Conservation (phyloP, 1,284 basidiomycete species). For the Ustilago crameri region DNA sequence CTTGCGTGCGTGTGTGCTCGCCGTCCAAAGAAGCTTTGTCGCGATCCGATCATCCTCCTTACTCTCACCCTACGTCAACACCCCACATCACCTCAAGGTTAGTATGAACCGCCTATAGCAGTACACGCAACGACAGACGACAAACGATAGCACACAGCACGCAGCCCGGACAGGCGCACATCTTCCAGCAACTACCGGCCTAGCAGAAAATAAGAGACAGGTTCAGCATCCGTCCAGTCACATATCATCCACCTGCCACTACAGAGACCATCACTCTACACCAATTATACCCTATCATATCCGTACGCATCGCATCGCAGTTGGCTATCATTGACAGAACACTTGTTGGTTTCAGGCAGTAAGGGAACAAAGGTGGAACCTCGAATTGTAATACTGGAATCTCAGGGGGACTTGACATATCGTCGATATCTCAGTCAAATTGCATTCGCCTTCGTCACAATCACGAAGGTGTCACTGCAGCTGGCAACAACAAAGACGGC, state of each 20-base stretch:
- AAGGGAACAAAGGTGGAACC: too few relatives aligned
- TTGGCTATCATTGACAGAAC: too few relatives aligned
- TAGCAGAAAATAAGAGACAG: neutral
- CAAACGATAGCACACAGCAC: conserved; percentile 1
- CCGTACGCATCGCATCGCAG: conserved; percentile 18
- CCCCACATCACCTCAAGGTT: conserved; percentile 52
- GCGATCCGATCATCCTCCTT: conserved; percentile 40
- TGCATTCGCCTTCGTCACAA: too few relatives aligned
- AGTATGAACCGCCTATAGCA: conserved; percentile 26
- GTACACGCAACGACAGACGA: conserved; percentile 6
- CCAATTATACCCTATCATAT: neutral
- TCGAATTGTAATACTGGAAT: too few relatives aligned
- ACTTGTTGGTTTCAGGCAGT: too few relatives aligned
- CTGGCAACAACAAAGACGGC: too few relatives aligned
- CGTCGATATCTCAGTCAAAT: too few relatives aligned
- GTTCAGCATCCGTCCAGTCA: neutral
- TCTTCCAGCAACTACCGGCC: too few relatives aligned
- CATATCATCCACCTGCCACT: neutral
- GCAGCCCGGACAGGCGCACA: conserved; percentile 27
- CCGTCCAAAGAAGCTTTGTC: conserved; percentile 42
- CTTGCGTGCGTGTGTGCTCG: conserved; percentile 4
- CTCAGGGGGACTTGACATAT: too few relatives aligned
- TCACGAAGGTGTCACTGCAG: too few relatives aligned
- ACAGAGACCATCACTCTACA: neutral
- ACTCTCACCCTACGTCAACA: conserved; percentile 50